Evolutionary conservation across 1,139 yeast genomes (phyloP), one percentile per base, ranked within the genome.

Genomic region (Taphrina populina): DNA sequence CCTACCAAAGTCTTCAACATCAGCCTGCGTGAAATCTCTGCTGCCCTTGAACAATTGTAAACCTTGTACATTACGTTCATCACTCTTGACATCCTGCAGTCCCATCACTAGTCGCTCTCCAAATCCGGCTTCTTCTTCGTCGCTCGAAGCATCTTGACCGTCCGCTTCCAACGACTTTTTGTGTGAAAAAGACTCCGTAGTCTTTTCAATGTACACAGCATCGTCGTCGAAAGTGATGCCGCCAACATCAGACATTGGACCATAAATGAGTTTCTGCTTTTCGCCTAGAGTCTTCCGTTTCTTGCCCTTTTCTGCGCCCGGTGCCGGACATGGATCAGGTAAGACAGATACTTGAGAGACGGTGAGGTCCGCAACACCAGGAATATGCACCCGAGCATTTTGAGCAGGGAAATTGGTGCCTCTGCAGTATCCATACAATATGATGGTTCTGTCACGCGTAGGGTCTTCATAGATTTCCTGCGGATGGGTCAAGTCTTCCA

Each of bases 291-390:
- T 85, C 65, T 97, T 79, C 69, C 96, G 80, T 67, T 83, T 79
- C 56, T 78, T 65, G 60, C 70, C 68, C 10, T 88, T 88, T 8
- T 80, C 80, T 49, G 86, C 95, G 62, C 88, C 96, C 2, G 99
- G 99, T 0, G 98, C 92, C 40, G 99, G 98, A 69, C 98, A 94
- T 15, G 99, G 99, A 73, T 94, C 99, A 1, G 97, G 96, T 54
- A 94, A 74, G 64, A 88, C 84, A 69, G 92, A 97, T 19, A 88
- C 82, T 8, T 81, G 78, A 21, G 82, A 76, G 3, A 88, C 84
- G 1, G 82, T 74, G 64, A 83, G 78, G 68, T 94, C 99, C 56
- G 98, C 99, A 3, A 88, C 84, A 64, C 99, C 99, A 1, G 98
- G 95, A 59, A 94, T 80, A 69, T 94, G 99, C 8, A 92, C 84